phyloP scores from a whole-genome alignment of 768 basidiomycete genomes.

The Russula compacta region DNA sequence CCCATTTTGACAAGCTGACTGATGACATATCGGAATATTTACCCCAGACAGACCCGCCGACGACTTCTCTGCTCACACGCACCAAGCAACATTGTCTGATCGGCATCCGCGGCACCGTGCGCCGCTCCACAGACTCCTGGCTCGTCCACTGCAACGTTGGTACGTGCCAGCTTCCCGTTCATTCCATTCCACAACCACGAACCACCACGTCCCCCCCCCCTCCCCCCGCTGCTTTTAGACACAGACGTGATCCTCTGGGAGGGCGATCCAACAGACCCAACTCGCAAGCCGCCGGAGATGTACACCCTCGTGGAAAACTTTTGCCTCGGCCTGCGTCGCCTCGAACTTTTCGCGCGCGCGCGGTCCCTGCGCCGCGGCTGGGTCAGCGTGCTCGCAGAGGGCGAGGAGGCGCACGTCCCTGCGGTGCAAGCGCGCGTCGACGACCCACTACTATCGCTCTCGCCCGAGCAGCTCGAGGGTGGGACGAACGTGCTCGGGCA shows the following conservation, averaged over 20 bases:
- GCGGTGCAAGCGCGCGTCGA: slow-evolving; percentile 22
- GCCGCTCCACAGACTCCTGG: slow-evolving; percentile 89
- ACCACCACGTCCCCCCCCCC: background rate
- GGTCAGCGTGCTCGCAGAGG: slow-evolving; percentile 74
- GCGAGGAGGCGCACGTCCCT: slow-evolving; percentile 46
- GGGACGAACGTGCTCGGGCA: slow-evolving; percentile 24
- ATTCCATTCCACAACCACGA: background rate
- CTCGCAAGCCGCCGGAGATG: slow-evolving; percentile 88
- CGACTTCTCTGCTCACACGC: slow-evolving; percentile 74
- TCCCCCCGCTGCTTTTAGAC: slow-evolving; percentile 38
- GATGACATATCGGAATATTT: background rate
- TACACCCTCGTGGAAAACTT: slow-evolving; percentile 97
- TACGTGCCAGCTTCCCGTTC: slow-evolving; percentile 30
- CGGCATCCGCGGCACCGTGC: slow-evolving; percentile 94
- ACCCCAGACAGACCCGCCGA: slow-evolving; percentile 70
- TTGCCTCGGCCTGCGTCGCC: slow-evolving; percentile 83
- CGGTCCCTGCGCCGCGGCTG: slow-evolving; percentile 75
- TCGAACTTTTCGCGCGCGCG: slow-evolving; percentile 78
- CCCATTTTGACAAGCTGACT: background rate
- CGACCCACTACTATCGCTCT: slow-evolving; percentile 18
- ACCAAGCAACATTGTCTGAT: slow-evolving; percentile 96
- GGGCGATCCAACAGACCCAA: slow-evolving; percentile 77
- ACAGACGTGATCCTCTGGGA: slow-evolving; percentile 98
- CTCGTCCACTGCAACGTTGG: slow-evolving; percentile 98
- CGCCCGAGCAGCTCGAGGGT: slow-evolving; percentile 30